Base-by-base conservation (phyloP, 768 basidiomycete genomes). In the Hydnomerulius pinastri region DNA sequence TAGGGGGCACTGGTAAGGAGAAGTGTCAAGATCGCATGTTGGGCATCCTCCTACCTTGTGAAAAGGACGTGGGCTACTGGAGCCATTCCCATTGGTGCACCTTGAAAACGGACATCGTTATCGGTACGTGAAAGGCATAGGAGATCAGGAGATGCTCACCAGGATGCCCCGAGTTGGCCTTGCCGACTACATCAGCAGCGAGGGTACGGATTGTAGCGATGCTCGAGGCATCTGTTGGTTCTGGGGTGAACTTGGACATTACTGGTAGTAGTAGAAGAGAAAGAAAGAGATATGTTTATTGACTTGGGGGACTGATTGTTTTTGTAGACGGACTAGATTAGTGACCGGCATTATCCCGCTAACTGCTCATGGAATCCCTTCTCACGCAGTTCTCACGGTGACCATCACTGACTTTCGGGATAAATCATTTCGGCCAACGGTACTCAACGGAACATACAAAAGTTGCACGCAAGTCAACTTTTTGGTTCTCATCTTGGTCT, bases 21-120 rank as follows among this genome's bases (percentile, higher is more conserved):
- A n/a, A 8, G 21, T 27, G 28, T 15, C 9, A 11, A 27, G 4
- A 8, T 28, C 12, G 33, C 17, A 17, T 25, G 4, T 4, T 21
- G 24, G 29, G 35, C 17, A 4, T 24, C 2, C 15, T 42, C 69
- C 27, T 60, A 86, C 92, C 83, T 76, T 55, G 88, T 81, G 71
- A 89, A 92, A 12, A 93, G 79, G 48, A 92, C 74, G 57, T 92
- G 90, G 48, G 90, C 81, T 38, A 75, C 86, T 25, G 91, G 90
- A 2, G 91, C 91, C 88, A 94, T 82, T 58, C 92, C 93, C 92
- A 96, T 87, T 23, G 93, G 93, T 35, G 94, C 94, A 70, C 91
- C 91, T 89, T 59, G 37, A 5, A 27, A 11, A 20, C 1, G 21
- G 6, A 2, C 30, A 35, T 33, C 10, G 40, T 29, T 41, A 53